Evolutionary conservation across 352 stramenopile species (phyloP).

Genomic region (Plasmopara muralis): DNA sequence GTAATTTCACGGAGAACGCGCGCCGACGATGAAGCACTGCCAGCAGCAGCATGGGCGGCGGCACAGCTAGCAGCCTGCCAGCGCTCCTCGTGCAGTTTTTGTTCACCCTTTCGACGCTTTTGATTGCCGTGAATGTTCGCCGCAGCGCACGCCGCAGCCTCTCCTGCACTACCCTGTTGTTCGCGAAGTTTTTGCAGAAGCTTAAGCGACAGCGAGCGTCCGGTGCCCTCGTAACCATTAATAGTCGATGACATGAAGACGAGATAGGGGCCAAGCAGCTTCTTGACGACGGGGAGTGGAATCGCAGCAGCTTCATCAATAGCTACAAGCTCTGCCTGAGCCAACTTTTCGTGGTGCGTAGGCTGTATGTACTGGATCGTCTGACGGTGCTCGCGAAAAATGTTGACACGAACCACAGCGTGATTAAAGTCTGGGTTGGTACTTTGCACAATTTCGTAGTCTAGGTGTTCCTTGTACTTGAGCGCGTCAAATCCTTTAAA

Average conservation of each 20-base stretch:
- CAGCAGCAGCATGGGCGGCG: slow-evolving; percentile 52
- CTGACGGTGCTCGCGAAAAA: slow-evolving; percentile 96
- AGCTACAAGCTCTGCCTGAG: slow-evolving; percentile 95
- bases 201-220: slow-evolving; percentile 97
- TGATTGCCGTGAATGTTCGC: slow-evolving; percentile 83
- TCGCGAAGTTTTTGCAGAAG: slow-evolving; percentile 97
- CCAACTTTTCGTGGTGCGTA: slow-evolving; percentile 93
- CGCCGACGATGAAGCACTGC: slow-evolving; percentile 35
- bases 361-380: slow-evolving; percentile 97
- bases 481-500: slow-evolving; percentile 92
- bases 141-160: slow-evolving; percentile 43
- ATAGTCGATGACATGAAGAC: slow-evolving; percentile 99
- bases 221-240: slow-evolving; percentile 99
- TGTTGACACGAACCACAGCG: slow-evolving; percentile 93
- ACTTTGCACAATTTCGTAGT: slow-evolving; percentile 93
- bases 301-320: slow-evolving; percentile 99
- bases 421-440: slow-evolving; percentile 82
- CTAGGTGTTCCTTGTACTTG: slow-evolving; percentile 96
- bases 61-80: slow-evolving; percentile 91
- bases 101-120: slow-evolving; percentile 91
- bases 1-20: slow-evolving; percentile 91
- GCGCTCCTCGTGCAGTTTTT: slow-evolving; percentile 95
- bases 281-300: slow-evolving; percentile 96
- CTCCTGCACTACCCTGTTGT: slow-evolving; percentile 77
- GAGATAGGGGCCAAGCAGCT: slow-evolving; percentile 93